Evolutionary conservation across 192 early-diverging fungal species (phyloP), one percentile per base, ranked within the genome.

Genomic region (Gaertneriomyces sp.): DNA sequence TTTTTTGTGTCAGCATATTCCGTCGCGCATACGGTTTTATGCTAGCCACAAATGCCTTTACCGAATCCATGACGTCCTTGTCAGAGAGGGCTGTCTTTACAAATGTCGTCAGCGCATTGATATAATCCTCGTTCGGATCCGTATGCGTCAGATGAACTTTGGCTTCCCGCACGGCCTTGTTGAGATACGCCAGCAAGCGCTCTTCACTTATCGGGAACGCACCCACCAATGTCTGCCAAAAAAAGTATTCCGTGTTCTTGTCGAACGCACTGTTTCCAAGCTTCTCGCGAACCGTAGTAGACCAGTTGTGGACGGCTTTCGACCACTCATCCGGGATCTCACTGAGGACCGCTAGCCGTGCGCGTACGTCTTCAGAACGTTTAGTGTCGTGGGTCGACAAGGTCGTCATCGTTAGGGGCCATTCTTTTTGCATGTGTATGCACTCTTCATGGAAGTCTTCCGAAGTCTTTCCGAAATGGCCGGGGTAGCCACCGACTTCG

Each of bases 341-440:
- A 7, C 59, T 62, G 40, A 69, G 59, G 1, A 69, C 68, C 40
- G 68, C 68, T 12, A 69, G 33, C 11, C 68, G 68, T 10, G 59
- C 58, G 6, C 68, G 68, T 5, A 69, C 68, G 52, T 69, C 68
- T 62, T 69, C 68, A 39, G 59, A 17, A 0, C 68, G 58, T 44
- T 69, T 69, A n/a, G 68, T 69, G 58, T 69, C 68, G 52, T 69
- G 68, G 1, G 68, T 69, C 6, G 68, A 69, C 14, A 69, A 45
- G 2, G 68, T 69, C 25, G 68, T 69, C 68, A 69, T 69, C 11
- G 59, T 43, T 16, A 69, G 50, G 5, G 68, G 51, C 68, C 68
- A 69, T 11, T 60, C 19, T 12, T 33, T 14, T 53, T 69, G 68
- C 68, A 69, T 69, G 17, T 14, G 49, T 7, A 42, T 12, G 4